phyloP scores from a whole-genome alignment of 345 rosid species.

The Citropsis articulata region DNA sequence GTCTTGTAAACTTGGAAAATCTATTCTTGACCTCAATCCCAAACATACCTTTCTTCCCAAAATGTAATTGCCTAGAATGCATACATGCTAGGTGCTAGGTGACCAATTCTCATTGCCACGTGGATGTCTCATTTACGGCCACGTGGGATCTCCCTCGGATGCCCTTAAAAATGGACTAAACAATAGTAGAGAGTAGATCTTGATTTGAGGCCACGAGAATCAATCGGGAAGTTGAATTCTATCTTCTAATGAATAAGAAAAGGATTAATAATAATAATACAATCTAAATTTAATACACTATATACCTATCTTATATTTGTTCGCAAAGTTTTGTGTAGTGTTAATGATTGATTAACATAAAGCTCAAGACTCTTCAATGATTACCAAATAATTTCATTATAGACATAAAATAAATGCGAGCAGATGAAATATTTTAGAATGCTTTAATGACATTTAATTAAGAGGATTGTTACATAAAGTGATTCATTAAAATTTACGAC shows the following conservation, averaged over 20 bases:
- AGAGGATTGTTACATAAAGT: background rate
- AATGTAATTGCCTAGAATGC: background rate
- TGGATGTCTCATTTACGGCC: background rate
- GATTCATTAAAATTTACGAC: background rate
- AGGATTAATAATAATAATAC: too few relatives aligned
- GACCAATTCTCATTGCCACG: background rate
- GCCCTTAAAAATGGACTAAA: constrained; percentile 3
- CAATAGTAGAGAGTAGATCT: background rate
- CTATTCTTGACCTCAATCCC: too few relatives aligned
- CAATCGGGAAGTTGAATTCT: background rate
- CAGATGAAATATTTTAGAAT: too few relatives aligned
- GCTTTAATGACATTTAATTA: background rate
- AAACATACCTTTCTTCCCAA: too few relatives aligned
- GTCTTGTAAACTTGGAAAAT: too few relatives aligned
- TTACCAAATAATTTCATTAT: too few relatives aligned
- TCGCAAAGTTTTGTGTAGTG: too few relatives aligned
- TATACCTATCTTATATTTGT: background rate
- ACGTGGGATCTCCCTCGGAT: constrained; percentile 23
- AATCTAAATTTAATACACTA: too few relatives aligned
- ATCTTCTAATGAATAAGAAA: background rate
- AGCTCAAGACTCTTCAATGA: too few relatives aligned
- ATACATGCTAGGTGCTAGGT: background rate
- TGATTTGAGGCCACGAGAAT: background rate
- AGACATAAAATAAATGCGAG: too few relatives aligned
- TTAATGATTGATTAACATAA: too few relatives aligned